A percentile compares a stretch with the other conserved stretches of the same genome.
These are phyloP conservation scores for Geotrichum klebahnii DNA, from an alignment of 1,139 yeast species.

Conservation along the genomic window DNA sequence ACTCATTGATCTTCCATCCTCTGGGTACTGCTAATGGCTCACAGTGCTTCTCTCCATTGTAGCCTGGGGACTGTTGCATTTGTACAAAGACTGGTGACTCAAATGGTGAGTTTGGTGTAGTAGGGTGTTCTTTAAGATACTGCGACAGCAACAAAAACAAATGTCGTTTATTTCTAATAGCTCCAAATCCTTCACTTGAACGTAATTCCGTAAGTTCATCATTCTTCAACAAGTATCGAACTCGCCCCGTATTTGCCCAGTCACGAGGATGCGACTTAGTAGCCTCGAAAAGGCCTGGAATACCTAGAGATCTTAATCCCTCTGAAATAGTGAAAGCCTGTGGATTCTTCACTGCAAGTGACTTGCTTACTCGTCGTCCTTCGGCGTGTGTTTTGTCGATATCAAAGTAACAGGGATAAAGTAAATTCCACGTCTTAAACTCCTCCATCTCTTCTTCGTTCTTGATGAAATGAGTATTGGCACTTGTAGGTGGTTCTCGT, in stretches of 20 bases:
- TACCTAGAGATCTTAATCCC: slow-evolving; percentile 48
- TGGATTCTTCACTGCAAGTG: slow-evolving; percentile 77
- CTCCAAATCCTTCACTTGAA: slow-evolving; percentile 15
- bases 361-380: slow-evolving; percentile 74
- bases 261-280: slow-evolving; percentile 93
- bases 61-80: slow-evolving; percentile 46
- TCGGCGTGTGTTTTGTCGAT: slow-evolving; percentile 65
- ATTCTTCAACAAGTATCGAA: slow-evolving; percentile 63
- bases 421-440: slow-evolving; percentile 61
- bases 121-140: slow-evolving; percentile 64
- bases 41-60: slow-evolving; percentile 45
- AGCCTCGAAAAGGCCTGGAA: slow-evolving; percentile 45
- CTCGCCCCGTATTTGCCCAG: slow-evolving; percentile 95
- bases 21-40: slow-evolving; percentile 69
- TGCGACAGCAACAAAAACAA: slow-evolving; percentile 58
- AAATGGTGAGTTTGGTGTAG: slow-evolving; percentile 60
- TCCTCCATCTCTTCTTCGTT: slow-evolving; percentile 51
- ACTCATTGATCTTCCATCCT: slow-evolving; percentile 79
- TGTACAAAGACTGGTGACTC: slow-evolving; percentile 53
- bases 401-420: slow-evolving; percentile 94
- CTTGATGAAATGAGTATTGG: slow-evolving; percentile 9
- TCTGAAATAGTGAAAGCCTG: slow-evolving; percentile 77
- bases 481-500: slow-evolving; percentile 6
- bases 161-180: slow-evolving; percentile 58
- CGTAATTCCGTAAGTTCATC: slow-evolving; percentile 34